Conservation (phyloP, 1,284 basidiomycete genomes). For the Microbotryomycetes sp. region DNA sequence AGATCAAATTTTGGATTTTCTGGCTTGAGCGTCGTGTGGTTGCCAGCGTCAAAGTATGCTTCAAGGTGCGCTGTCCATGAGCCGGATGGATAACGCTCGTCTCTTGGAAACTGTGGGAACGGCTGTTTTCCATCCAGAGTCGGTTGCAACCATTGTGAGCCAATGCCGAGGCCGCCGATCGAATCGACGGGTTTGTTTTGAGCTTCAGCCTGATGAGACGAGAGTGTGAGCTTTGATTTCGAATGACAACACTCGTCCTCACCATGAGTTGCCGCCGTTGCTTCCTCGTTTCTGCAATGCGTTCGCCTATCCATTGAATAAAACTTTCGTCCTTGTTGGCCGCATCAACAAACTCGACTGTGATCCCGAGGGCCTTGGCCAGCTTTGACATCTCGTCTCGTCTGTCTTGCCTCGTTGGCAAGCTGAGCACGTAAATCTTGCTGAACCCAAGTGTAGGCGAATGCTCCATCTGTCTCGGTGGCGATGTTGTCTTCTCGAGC, state of each 20-base stretch:
- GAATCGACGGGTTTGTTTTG: background rate
- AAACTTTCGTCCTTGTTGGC: conserved; percentile 24
- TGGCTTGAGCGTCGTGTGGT: conserved; percentile 9
- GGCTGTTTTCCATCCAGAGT: background rate
- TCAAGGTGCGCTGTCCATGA: conserved; percentile 26
- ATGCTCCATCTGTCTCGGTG: conserved; percentile 10
- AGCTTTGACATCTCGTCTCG: conserved; percentile 32
- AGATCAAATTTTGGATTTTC: conserved; percentile 9
- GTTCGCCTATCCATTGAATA: conserved; percentile 36
- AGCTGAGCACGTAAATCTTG: conserved; percentile 37
- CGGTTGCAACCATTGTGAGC: conserved; percentile 23
- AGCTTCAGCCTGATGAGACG: background rate
- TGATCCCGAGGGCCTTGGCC: conserved; percentile 31
- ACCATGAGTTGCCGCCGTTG: conserved; percentile 26
- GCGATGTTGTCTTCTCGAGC: conserved; percentile 25
- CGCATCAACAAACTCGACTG: conserved; percentile 36
- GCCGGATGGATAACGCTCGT: background rate
- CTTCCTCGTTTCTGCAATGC: conserved; percentile 29
- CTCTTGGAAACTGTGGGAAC: conserved; percentile 6
- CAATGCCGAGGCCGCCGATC: conserved; percentile 27
- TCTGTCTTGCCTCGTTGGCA: conserved; percentile 32
- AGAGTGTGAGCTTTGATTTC: background rate
- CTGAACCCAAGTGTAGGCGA: conserved; percentile 33
- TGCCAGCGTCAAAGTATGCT: conserved; percentile 5
- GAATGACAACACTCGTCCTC: background rate